Evolutionary conservation across 2,329 filamentous ascomycete genomes (phyloP), one percentile per base, ranked within the genome.

Genomic region (Ophiostoma quercus): DNA sequence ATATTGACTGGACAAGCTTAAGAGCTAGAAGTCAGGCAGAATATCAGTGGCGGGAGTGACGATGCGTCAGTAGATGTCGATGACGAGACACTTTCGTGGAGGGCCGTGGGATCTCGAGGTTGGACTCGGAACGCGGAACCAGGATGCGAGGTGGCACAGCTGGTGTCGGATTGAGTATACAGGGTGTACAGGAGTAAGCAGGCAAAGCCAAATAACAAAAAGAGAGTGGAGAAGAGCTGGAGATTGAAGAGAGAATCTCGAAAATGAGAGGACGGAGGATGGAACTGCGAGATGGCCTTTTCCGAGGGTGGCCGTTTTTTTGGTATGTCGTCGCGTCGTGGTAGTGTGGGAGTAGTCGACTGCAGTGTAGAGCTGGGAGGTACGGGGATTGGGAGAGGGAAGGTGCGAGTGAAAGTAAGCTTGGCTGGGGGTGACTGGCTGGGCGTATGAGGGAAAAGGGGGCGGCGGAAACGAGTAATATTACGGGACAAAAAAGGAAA

Each of bases 391-490:
- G 57, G 25, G 57, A 62, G 54, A 60, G 57, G 25, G 22, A 19
- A 32, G 11, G 57, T 32, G 25, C 57, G 25, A 62, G 25, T 62
- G 57, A 57, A 9, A 11, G 51, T 57, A 57, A 47, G 43, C 43
- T 47, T 47, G 60, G 60, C 14, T 14, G 29, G 32, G n/a, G 9
- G 60, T 19, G 60, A 37, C 57, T 63, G 57, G 57, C 14, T n/a
- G 57, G 25, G 54, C 57, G 25, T 16, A 32, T 65, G 62, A 65
- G 62, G 62, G 62, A 65, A 65, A 65, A 65, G n/a, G 62, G 62
- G 62, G 62, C 62, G 9, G 32, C 25, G 57, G 22, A 25, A 62
- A 57, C n/a, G 51, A 62, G 57, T 57, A 57, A 25, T 57, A 57
- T 57, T 57, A 41, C 32, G n/a, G 62, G 16, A 37, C 14, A 3